phyloP scores from a whole-genome alignment of 371 early-diverging fungal species.

The Mortierella sp. region DNA sequence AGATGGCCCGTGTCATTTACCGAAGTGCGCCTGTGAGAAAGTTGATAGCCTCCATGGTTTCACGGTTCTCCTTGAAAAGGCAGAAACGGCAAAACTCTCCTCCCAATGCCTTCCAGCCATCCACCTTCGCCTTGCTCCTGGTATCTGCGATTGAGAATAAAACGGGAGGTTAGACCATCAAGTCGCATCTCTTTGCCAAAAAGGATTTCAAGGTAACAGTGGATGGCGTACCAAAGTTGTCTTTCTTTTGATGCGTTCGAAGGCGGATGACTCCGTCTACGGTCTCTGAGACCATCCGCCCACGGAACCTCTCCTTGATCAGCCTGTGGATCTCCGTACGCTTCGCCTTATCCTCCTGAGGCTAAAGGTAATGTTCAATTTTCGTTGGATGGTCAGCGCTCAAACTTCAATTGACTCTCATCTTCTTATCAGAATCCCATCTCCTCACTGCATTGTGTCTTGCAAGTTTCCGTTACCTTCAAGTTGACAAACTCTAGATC shows the following conservation, averaged over 20 bases:
- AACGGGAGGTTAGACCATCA: background rate
- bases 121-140: slow-evolving; percentile 50
- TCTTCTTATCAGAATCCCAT: background rate
- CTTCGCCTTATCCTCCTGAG: slow-evolving; percentile 59
- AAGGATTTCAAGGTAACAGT: no score
- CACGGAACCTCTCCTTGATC: slow-evolving; percentile 61
- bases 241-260: slow-evolving; percentile 47
- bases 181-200: background rate
- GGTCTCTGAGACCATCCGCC: slow-evolving; percentile 60
- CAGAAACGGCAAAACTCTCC: slow-evolving; percentile 86
- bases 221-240: slow-evolving; percentile 22
- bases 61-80: slow-evolving; percentile 89
- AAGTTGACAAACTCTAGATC: slow-evolving; percentile 46
- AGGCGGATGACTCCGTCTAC: slow-evolving; percentile 58
- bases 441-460: background rate
- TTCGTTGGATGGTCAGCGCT: no score
- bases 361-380: slow-evolving; percentile 35
- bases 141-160: slow-evolving; percentile 9
- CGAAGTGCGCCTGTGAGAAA: slow-evolving; percentile 63
- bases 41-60: slow-evolving; percentile 87
- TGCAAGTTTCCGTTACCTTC: slow-evolving; percentile 44
- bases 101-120: slow-evolving; percentile 59
- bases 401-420: no score
- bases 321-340: slow-evolving; percentile 65
- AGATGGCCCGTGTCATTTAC: slow-evolving; percentile 33